Conservation (phyloP, 805 yeast species). For the Priceomyces haplophilus region DNA sequence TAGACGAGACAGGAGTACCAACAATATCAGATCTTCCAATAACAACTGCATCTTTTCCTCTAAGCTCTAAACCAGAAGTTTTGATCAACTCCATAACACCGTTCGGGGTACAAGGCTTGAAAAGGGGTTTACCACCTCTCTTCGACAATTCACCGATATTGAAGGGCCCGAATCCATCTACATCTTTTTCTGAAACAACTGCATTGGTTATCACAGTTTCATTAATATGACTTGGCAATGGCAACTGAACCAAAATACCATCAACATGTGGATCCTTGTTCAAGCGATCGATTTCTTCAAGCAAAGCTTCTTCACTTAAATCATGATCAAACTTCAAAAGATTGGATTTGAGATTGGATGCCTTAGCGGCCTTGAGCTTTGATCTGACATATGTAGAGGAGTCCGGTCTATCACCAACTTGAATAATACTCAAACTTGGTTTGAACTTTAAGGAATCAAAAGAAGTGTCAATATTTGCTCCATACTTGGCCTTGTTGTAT, state of each 20-base stretch:
- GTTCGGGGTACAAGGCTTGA: slow-evolving; percentile 93
- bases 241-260: slow-evolving; percentile 88
- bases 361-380: slow-evolving; percentile 86
- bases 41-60: slow-evolving; percentile 87
- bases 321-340: slow-evolving; percentile 63
- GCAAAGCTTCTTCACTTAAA: slow-evolving; percentile 56
- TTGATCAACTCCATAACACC: slow-evolving; percentile 83
- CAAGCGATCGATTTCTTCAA: slow-evolving; percentile 57
- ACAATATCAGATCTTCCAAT: slow-evolving; percentile 95
- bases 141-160: slow-evolving; percentile 90
- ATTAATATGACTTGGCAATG: slow-evolving; percentile 76
- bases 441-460: slow-evolving; percentile 46
- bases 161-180: slow-evolving; percentile 88
- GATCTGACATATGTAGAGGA: slow-evolving; percentile 87
- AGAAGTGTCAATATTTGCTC: slow-evolving; percentile 14
- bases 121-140: slow-evolving; percentile 77
- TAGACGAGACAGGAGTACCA: slow-evolving; percentile 87
- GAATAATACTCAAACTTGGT: slow-evolving; percentile 80
- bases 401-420: slow-evolving; percentile 88
- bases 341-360: slow-evolving; percentile 71
- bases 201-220: slow-evolving; percentile 79
- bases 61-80: slow-evolving; percentile 59
- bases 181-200: slow-evolving; percentile 82
- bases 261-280: slow-evolving; percentile 76
- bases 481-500: slow-evolving; percentile 31